Base-by-base conservation (phyloP, 176 grass and related monocot species). In the Rhynchospora tenuis region DNA sequence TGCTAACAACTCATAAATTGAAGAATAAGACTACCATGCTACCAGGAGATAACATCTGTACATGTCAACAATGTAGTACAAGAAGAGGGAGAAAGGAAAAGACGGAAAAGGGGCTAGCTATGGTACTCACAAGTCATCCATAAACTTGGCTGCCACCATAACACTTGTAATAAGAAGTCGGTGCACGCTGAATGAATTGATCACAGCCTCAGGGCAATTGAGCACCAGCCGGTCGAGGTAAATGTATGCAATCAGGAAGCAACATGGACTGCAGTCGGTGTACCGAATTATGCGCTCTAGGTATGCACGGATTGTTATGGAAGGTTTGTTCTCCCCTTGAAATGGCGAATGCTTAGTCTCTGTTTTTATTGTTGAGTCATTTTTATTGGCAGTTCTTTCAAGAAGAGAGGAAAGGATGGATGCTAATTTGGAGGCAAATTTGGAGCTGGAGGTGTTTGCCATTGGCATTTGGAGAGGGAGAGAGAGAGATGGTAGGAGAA, bases 101-200 rank as follows among this genome's bases (percentile, higher is more conserved):
- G 23, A 13, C 0, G 12, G n/a, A 55, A 12, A 57, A 51, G 42
- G 15, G 7, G 10, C 11, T 43, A 7, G 47, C 3, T 31, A 5
- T 1, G 5, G 46, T 26, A 69, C 93, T 90, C 65, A 95, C 90
- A 87, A 87, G 84, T 95, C 88, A 57, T 90, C 93, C 78, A 87
- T 83, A 87, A 92, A 95, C 75, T 92, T 92, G 73, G 88, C 84
- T 43, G 90, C 86, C 27, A 90, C 86, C 90, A 92, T 81, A 45
- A 94, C 88, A 66, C 88, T 85, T 69, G 90, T 89, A 87, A 92
- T 90, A 86, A 95, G 93, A 42, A 95, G 86, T 1, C 88, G 86
- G 73, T 92, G 93, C 16, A 92, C 86, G 86, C 84, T 92, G 81
- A 78, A 86, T 29, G 93, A 95, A 90, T 95, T 79, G 59, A 90